Conservation (phyloP, 2,329 filamentous ascomycete species). For the Leptoxyphium fumago region DNA sequence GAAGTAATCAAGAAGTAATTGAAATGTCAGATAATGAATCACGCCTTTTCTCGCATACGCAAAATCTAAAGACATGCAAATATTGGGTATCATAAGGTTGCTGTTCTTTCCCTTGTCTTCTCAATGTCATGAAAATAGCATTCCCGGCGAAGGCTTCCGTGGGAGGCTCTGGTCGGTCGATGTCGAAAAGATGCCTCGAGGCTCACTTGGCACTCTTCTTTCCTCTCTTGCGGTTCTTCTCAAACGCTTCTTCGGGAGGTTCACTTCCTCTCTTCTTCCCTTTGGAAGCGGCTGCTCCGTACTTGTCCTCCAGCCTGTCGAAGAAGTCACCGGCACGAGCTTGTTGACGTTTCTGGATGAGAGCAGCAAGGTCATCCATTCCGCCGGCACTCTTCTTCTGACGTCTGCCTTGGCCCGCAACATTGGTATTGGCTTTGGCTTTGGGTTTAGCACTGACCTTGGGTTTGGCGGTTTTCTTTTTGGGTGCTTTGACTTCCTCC, state of each 20-base stretch:
- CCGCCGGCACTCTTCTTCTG: slow-evolving; percentile 28
- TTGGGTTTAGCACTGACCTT: slow-evolving; percentile 34
- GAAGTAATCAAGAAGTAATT: too few species aligned
- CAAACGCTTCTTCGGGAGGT: slow-evolving; percentile 49
- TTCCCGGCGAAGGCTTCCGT: too few species aligned
- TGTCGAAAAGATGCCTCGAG: too few species aligned
- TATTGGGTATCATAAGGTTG: too few species aligned
- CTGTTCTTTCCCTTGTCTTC: too few species aligned
- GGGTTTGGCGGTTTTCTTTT: slow-evolving; percentile 34
- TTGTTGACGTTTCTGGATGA: slow-evolving; percentile 60
- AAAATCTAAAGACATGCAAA: too few species aligned
- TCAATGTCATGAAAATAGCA: too few species aligned
- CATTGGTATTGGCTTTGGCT: slow-evolving; percentile 3
- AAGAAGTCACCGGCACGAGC: slow-evolving; percentile 48
- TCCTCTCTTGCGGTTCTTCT: not conserved
- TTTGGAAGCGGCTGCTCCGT: slow-evolving; percentile 33
- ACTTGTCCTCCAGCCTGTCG: slow-evolving; percentile 64
- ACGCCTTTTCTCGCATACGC: too few species aligned
- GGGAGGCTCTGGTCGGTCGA: too few species aligned
- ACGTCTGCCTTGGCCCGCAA: slow-evolving; percentile 6
- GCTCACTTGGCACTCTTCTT: not conserved
- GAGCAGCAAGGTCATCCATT: slow-evolving; percentile 45
- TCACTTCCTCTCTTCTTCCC: slow-evolving; percentile 38
- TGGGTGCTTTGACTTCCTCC: slow-evolving; percentile 59
- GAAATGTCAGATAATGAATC: too few species aligned